Conservation (phyloP, 306 rosid species). For the Notholithocarpus densiflorus region DNA sequence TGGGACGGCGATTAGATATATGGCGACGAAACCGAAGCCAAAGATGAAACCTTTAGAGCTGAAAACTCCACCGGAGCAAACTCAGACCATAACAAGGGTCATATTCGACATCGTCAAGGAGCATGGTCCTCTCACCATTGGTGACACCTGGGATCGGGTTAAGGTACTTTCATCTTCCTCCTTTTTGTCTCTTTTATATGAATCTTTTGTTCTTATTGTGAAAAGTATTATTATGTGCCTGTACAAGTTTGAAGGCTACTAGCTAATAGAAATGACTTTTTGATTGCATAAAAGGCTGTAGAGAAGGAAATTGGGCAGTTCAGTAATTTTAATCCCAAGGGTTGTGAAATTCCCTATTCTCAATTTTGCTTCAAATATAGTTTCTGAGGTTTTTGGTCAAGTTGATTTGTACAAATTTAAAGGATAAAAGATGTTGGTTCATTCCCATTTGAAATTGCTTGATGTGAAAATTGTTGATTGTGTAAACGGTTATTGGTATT, state of each 20-base stretch:
- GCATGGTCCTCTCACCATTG: slow-evolving; percentile 83
- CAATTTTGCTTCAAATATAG: not conserved
- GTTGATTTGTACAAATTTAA: too few species aligned
- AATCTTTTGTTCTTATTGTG: not conserved
- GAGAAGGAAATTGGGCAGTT: not conserved
- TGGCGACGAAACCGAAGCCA: slow-evolving; percentile 71
- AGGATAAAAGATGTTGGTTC: too few species aligned
- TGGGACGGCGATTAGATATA: slow-evolving; percentile 51
- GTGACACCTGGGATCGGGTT: slow-evolving; percentile 77
- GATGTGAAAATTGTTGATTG: too few species aligned
- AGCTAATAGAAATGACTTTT: not conserved
- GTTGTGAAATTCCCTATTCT: not conserved
- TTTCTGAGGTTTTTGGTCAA: too few species aligned
- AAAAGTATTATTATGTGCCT: not conserved
- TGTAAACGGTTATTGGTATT: too few species aligned
- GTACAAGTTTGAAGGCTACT: not conserved
- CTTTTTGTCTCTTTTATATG: not conserved
- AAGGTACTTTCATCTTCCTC: slow-evolving; percentile 37
- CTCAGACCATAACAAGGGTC: slow-evolving; percentile 63
- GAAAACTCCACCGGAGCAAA: slow-evolving; percentile 75
- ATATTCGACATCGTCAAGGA: slow-evolving; percentile 76
- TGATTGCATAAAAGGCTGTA: not conserved
- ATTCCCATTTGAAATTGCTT: too few species aligned
- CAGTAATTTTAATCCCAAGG: not conserved
- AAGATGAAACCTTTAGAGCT: slow-evolving; percentile 60